Base-by-base conservation (phyloP, 2,329 filamentous ascomycete species). In the Lecanoromycetidae sp. region DNA sequence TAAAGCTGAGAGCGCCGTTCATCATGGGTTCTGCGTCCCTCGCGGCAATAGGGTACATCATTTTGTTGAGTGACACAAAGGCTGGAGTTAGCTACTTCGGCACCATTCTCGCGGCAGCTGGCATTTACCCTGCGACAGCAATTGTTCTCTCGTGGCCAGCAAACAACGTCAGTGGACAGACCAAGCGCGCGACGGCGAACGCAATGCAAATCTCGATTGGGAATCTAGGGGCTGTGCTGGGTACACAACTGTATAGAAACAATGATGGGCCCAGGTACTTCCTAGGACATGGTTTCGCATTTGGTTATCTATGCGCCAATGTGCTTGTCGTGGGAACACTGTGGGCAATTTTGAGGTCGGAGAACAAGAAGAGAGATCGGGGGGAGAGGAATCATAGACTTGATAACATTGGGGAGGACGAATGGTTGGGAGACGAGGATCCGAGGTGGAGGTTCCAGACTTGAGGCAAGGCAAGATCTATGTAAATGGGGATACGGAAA, bases 191-290 rank as follows among this genome's bases (percentile, higher is more conserved):
- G 0, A 66, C 79, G 20, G 67, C 69, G 5, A 67, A 72, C 27
- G 74, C 73, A 13, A 65, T 76, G 51, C 71, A 71, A 63, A 67
- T 74, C 55, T 54, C 68, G 50, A 65, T 75, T 3, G 74, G 73
- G 9, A 76, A 76, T 53, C 58, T 81, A 1, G 81, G 80, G 0
- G 80, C 79, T 0, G 77, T 84, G 0, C 55, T 86, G 20, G 81
- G 80, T 0, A 85, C 80, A 1, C 80, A 86, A 61, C 59, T 86
- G 1, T 85, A 85, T 59, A 69, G 80, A 2, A 66, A 71, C 0
- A 65, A 70, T 1, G 76, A 77, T 23, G 74, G 71, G 0, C 82
- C 81, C 1, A 66, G 77, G 26, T 85, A 76, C 55, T 68, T 79
- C 40, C 65, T 84, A 0, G 82, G 82, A 0, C 81, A 86, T 59